A percentile compares a stretch with the other conserved stretches of the same genome.
phyloP scores from a whole-genome alignment of 1,139 yeast genomes.

The Candida pseudocylindracea region DNA sequence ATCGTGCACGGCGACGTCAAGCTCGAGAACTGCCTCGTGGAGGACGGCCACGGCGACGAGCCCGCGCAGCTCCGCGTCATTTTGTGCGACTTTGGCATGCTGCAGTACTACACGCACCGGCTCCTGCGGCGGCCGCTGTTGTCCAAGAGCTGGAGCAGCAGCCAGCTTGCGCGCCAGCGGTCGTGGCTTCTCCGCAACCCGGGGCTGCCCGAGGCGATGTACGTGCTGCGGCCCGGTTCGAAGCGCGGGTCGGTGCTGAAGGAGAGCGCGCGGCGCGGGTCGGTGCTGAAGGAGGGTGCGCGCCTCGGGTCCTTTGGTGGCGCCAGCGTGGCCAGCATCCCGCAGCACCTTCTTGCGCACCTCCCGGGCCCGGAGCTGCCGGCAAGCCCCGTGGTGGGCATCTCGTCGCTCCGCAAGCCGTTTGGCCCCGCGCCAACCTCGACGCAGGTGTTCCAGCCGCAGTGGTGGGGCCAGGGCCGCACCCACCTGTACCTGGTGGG shows the following conservation, averaged over 20 bases:
- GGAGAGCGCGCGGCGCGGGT: not conserved
- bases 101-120: constrained; percentile 13
- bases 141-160: not conserved
- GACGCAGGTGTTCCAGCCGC: too few species aligned
- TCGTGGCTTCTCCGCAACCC: constrained; percentile 1
- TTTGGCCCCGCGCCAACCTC: too few species aligned
- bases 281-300: too few species aligned
- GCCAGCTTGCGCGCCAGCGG: not conserved
- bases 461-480: too few species aligned
- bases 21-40: constrained; percentile 61
- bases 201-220: constrained; percentile 2
- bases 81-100: constrained; percentile 84
- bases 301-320: constrained; percentile 7
- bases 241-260: constrained; percentile 13
- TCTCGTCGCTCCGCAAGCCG: too few species aligned
- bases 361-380: constrained; percentile 7
- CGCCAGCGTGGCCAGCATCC: constrained; percentile 14
- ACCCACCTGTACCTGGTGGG: too few species aligned
- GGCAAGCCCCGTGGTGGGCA: too few species aligned
- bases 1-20: constrained; percentile 82
- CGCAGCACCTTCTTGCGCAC: constrained; percentile 9
- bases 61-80: constrained; percentile 13
- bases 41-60: constrained; percentile 7
- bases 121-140: constrained; percentile 6
- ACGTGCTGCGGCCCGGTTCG: constrained; percentile 24